Base-by-base conservation (phyloP, 2,329 filamentous ascomycete species). In the Xylaria sp. region DNA sequence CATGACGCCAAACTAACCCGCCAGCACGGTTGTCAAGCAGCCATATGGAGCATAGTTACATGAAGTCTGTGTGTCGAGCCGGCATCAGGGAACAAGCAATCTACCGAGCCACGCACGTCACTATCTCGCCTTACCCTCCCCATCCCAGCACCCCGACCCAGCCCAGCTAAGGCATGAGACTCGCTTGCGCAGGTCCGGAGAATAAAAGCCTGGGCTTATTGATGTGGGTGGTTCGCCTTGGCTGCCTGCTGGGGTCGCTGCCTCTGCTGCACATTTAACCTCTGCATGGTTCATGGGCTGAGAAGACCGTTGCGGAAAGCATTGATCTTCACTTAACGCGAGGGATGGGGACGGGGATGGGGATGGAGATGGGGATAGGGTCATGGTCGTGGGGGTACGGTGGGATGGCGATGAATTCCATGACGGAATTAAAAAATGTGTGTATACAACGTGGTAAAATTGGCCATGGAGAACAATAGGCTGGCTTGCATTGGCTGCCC, bases 71-170 rank as follows among this genome's bases (percentile, higher is more conserved):
- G n/a, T n/a, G n/a, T n/a, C n/a, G n/a, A n/a, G n/a, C n/a, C n/a
- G n/a, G n/a, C n/a, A n/a, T n/a, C n/a, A n/a, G n/a, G n/a, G n/a
- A n/a, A n/a, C n/a, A 37, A 15, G 33, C n/a, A 37, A 13, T 15
- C n/a, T 37, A 37, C 33, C 33, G 9, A 37, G n/a, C 33, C 33
- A 37, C 33, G 13, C 33, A n/a, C 33, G 11, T 15, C 33, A 37
- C 19, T 27, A 41, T 54, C 37, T 57, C 44, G 48, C 25, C 40
- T 55, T 47, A 55, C 55, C 51, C 47, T 47, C 43, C n/a, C 37
- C 29, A 48, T n/a, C 31, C 27, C 38, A 52, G 15, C 31, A 17
- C 11, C 44, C 44, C 31, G 17, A 47, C 44, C 44, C 25, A 48
- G 43, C 43, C 43, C 13, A 19, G 19, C 11, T n/a, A 23, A 44